Conservation (phyloP, 805 yeast species). For the Nakazawaea ishiwadae region DNA sequence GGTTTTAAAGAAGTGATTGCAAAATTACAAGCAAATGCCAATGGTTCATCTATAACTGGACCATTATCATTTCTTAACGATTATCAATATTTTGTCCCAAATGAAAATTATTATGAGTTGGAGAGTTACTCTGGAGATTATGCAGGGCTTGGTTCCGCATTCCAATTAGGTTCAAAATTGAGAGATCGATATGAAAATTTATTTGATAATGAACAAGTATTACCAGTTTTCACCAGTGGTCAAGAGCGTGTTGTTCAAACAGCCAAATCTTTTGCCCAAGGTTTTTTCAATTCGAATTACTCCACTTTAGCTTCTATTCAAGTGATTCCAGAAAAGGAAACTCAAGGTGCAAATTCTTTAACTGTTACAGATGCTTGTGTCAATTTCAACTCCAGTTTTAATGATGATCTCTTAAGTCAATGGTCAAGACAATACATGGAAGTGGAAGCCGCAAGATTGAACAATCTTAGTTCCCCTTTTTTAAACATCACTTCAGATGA, state of each 20-base stretch:
- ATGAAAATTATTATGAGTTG: conserved; percentile 29
- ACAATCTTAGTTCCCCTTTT: conserved; percentile 49
- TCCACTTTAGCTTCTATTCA: conserved; percentile 28
- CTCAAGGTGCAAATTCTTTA: conserved; percentile 45
- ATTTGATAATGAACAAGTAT: conserved; percentile 28
- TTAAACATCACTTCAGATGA: conserved; percentile 48
- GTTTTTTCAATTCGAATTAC: conserved; percentile 41
- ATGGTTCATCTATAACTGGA: conserved; percentile 35
- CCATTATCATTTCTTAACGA: conserved; percentile 50
- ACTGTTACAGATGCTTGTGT: conserved; percentile 42
- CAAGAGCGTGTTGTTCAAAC: conserved; percentile 44
- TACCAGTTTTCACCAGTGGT: conserved; percentile 45
- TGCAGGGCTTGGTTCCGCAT: conserved; percentile 43
- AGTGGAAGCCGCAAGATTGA: conserved; percentile 54
- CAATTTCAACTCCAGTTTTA: conserved; percentile 26
- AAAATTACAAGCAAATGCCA: conserved; percentile 32
- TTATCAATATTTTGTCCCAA: conserved; percentile 43
- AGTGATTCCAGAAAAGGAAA: conserved; percentile 35
- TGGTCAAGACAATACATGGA: conserved; percentile 32
- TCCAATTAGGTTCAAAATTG: conserved; percentile 39
- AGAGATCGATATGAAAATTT: conserved; percentile 38
- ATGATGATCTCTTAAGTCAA: conserved; percentile 15
- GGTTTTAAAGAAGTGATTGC: conserved; percentile 22
- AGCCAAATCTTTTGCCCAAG: conserved; percentile 40
- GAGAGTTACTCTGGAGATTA: conserved; percentile 40